Evolutionary conservation across 2,329 filamentous ascomycete genomes (phyloP), one percentile per base, ranked within the genome.

Genomic region (Stemphylium beticola): DNA sequence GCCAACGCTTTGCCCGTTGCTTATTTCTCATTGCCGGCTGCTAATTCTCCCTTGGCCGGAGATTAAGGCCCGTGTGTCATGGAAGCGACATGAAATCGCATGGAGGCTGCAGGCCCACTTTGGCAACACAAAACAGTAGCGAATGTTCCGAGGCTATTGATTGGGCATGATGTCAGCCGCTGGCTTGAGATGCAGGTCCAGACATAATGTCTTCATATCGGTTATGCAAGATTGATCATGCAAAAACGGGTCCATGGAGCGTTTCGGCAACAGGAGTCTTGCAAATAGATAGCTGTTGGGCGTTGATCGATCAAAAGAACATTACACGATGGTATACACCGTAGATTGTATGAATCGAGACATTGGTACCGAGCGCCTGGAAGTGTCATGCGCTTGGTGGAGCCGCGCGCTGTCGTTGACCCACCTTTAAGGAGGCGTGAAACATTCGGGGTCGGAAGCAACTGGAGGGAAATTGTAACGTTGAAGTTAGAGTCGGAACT

Each of bases 361-460:
- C 20, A n/a, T 18, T 11, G 7, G 15, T 42, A 33, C 31, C 48
- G 43, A 31, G 40, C 34, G 40, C 48, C 22, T 51, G 41, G 32
- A 22, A 38, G 18, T 39, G 33, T 38, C 40, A 45, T 32, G 41
- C 39, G 22, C 14, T 15, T 18, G 36, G 49, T 47, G 49, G 49
- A 52, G 41, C 26, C 34, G 49, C 49, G 49, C 49, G 49, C 49
- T 46, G 36, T 46, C 18, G 15, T 36, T 32, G 50, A 41, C 44
- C 44, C 50, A 49, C 50, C 22, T 14, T 14, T 26, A 12, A 29
- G 15, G 44, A 29, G 37, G 22, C 31, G 20, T 53, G 50, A 53
- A 53, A 53, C 50, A 17, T 42, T 53, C 20, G 32, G 33, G 42
- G 50, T 49, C 37, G n/a, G 43, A 49, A 53, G 43, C 44, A 24